Percentiles rank a stretch among this genome's conserved stretches.
Conservation (phyloP, 805 yeast genomes). For the Starmerella apicola region DNA sequence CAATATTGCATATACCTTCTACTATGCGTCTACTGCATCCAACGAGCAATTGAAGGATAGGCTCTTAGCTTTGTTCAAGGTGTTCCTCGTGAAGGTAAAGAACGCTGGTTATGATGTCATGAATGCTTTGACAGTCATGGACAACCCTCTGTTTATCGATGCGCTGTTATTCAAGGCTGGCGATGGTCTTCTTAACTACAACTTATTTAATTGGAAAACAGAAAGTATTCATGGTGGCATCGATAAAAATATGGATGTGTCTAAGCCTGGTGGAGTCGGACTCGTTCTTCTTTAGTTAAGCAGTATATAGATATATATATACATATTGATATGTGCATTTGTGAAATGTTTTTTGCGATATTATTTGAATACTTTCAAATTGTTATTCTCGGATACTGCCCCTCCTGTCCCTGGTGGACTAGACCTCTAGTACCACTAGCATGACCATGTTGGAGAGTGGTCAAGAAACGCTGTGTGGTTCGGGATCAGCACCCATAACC, state of each 20-base stretch:
- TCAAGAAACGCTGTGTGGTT: no score
- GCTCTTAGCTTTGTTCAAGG: constrained; percentile 48
- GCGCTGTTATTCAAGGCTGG: constrained; percentile 84
- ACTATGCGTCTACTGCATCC: constrained; percentile 66
- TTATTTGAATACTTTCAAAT: no score
- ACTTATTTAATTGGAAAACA: constrained; percentile 80
- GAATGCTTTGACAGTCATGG: constrained; percentile 85
- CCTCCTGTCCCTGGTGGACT: no score
- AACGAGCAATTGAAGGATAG: constrained; percentile 42
- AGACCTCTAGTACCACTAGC: no score
- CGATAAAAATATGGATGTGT: constrained; percentile 41
- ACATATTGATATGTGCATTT: no score
- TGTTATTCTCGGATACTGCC: no score
- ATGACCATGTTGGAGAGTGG: no score
- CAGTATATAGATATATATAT: no score
- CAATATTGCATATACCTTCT: constrained; percentile 78
- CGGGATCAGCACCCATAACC: no score
- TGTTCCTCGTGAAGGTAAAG: constrained; percentile 67
- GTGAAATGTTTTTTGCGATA: no score
- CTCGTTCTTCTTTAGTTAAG: constrained; percentile 70
- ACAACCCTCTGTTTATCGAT: constrained; percentile 70
- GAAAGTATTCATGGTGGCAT: constrained; percentile 75
- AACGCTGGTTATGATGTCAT: constrained; percentile 68
- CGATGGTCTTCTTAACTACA: constrained; percentile 83
- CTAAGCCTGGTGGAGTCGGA: constrained; percentile 68